Conservation (phyloP, 176 grass and related monocot genomes). For the Hyparrhenia diplandra region DNA sequence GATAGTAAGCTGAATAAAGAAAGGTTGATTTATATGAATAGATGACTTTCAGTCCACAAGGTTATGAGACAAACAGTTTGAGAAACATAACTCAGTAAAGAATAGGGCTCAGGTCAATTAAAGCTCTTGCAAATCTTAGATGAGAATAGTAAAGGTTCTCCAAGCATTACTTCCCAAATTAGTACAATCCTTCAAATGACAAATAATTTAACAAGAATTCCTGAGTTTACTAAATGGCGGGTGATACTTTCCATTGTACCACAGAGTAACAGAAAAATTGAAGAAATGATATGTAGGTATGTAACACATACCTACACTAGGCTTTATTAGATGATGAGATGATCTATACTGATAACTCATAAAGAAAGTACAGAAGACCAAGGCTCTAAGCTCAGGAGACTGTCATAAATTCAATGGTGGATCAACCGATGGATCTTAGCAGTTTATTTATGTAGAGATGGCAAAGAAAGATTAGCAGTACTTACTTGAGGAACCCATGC, state of each 20-base stretch:
- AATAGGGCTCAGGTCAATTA: not conserved
- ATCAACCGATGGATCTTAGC: not conserved
- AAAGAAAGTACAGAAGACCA: not conserved
- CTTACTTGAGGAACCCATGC: constrained; percentile 98
- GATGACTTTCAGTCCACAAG: constrained; percentile 7
- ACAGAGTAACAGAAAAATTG: not conserved
- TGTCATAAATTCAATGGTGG: not conserved
- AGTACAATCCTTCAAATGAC: not conserved
- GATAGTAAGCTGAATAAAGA: not conserved
- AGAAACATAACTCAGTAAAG: not conserved
- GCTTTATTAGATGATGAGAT: not conserved
- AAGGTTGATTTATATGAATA: not conserved
- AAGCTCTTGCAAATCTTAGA: not conserved
- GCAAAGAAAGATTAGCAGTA: constrained; percentile 4
- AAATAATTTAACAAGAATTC: not conserved
- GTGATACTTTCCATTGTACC: not conserved
- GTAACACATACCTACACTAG: not conserved
- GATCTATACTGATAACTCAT: not conserved
- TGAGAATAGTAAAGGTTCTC: constrained; percentile 1
- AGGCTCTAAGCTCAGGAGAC: not conserved
- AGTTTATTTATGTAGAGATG: not conserved
- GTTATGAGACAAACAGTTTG: not conserved
- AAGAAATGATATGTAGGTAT: not conserved
- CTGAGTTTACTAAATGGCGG: not conserved
- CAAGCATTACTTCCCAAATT: constrained; percentile 9